Percentiles rank a stretch among this genome's conserved stretches.
phyloP scores from a whole-genome alignment of 2,329 filamentous ascomycete genomes.

The Diaporthe velutina region DNA sequence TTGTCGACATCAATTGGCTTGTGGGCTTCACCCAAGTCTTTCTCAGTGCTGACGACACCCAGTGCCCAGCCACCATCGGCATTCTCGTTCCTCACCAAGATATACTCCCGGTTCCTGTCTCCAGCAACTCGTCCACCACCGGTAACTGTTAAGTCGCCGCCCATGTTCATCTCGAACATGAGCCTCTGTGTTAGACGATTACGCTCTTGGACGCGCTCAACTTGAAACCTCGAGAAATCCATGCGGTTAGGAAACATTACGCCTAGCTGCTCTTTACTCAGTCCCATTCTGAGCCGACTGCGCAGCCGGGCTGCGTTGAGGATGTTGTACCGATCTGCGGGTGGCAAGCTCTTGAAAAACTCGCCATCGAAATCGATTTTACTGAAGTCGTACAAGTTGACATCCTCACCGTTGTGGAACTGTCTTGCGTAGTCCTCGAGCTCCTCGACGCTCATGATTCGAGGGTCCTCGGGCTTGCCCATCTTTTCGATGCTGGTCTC shows the following conservation, averaged over 20 bases:
- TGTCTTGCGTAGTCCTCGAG: conserved; percentile 93
- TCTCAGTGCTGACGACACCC: conserved; percentile 90
- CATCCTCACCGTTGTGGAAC: conserved; percentile 92
- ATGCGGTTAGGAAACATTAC: conserved; percentile 98
- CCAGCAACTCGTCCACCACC: conserved; percentile 79
- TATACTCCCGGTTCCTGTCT: conserved; percentile 93
- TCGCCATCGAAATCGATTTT: conserved; percentile 98
- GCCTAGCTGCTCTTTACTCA: conserved; percentile 96
- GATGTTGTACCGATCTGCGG: conserved; percentile 95
- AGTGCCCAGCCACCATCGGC: conserved; percentile 96
- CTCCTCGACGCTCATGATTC: conserved; percentile 96
- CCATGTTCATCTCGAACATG: conserved; percentile 95
- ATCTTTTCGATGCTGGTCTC: conserved; percentile 84
- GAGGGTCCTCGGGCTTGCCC: conserved; percentile 90
- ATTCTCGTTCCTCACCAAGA: conserved; percentile 94
- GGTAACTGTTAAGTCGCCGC: conserved; percentile 77
- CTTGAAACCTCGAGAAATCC: conserved; percentile 97
- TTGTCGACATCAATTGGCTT: conserved; percentile 94
- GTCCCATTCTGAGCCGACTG: conserved; percentile 92
- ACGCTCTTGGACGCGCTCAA: conserved; percentile 90
- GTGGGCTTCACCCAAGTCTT: conserved; percentile 81
- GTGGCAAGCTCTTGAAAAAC: conserved; percentile 92
- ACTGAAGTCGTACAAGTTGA: conserved; percentile 93
- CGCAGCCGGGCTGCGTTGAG: conserved; percentile 91
- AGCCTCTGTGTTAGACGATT: conserved; percentile 95